These are phyloP conservation scores for Comarum palustre DNA, from an alignment of 306 rosid species.

Conservation along the genomic window DNA sequence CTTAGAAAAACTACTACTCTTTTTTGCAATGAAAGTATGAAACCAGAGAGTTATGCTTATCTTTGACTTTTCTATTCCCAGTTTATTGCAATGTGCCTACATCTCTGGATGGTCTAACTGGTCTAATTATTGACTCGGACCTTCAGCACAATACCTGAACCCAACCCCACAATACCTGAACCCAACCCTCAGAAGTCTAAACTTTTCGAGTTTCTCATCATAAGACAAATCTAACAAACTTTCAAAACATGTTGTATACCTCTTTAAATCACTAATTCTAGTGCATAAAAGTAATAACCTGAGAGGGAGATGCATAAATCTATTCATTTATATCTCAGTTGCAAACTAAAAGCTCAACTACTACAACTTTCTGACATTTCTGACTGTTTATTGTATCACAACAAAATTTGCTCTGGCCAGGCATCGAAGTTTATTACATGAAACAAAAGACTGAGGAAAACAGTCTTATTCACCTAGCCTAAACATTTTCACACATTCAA, in stretches of 20 bases:
- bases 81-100: neutral
- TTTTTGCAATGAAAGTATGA: constrained; percentile 8
- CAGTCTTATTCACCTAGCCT: neutral
- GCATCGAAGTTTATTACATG: constrained; percentile 1
- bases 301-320: neutral
- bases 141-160: neutral
- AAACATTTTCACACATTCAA: constrained; percentile 13
- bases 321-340: neutral
- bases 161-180: neutral
- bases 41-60: neutral
- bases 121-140: neutral
- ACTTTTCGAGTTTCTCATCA: neutral
- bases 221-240: neutral
- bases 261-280: neutral
- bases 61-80: neutral
- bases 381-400: neutral
- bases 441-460: neutral
- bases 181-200: neutral
- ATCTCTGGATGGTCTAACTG: neutral
- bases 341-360: neutral
- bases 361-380: too few species aligned
- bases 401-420: neutral
- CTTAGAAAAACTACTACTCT: neutral
- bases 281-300: neutral
- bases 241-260: too few species aligned